phyloP scores from a whole-genome alignment of 2,329 filamentous ascomycete species.

The Magnaporthiopsis incrustans region DNA sequence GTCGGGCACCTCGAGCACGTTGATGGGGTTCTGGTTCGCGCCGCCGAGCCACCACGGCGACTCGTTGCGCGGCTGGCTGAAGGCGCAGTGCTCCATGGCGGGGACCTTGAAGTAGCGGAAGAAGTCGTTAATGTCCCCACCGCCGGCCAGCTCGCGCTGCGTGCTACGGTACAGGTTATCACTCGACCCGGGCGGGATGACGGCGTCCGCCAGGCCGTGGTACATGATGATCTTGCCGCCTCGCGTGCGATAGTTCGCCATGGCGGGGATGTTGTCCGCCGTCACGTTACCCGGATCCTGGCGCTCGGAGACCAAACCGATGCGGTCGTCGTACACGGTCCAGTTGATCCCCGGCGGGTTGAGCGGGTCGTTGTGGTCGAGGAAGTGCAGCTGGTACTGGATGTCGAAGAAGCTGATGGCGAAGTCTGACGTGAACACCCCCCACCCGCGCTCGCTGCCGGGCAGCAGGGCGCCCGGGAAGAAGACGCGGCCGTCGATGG shows the following conservation, averaged over 20 bases:
- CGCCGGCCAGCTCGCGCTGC: constrained; percentile 24
- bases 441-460: constrained; percentile 33
- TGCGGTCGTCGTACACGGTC: constrained; percentile 23
- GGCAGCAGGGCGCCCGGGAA: constrained; percentile 38
- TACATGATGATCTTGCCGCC: constrained; percentile 38
- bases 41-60: constrained; percentile 33
- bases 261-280: constrained; percentile 27
- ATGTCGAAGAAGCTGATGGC: constrained; percentile 22
- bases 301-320: constrained; percentile 21
- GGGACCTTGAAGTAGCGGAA: constrained; percentile 46
- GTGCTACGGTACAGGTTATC: constrained; percentile 25
- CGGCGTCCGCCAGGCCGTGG: constrained; percentile 33
- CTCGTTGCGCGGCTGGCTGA: constrained; percentile 21
- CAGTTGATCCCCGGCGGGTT: constrained; percentile 28
- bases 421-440: constrained; percentile 18
- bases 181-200: constrained; percentile 28
- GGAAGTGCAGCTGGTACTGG: constrained; percentile 28
- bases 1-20: not conserved
- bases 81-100: constrained; percentile 41
- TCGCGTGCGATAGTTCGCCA: constrained; percentile 27
- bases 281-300: constrained; percentile 28
- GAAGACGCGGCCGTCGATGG: constrained; percentile 25
- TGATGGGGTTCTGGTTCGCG: constrained; percentile 18
- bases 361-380: constrained; percentile 17
- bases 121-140: constrained; percentile 34